phyloP scores from a whole-genome alignment of 106 monocot genomes.

The Vanilla planifolia region DNA sequence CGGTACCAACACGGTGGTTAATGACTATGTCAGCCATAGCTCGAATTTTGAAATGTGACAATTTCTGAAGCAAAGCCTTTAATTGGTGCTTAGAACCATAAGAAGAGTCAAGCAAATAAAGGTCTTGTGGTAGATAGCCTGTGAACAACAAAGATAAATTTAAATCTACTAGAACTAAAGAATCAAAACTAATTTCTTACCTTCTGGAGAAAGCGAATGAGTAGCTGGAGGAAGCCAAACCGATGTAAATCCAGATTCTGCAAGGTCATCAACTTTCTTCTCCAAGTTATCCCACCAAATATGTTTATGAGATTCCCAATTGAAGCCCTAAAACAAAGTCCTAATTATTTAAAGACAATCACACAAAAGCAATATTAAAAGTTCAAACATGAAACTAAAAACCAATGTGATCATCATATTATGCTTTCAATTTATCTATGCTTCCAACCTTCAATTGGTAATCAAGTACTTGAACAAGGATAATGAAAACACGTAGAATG shows the following conservation, averaged over 20 bases:
- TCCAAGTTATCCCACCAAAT: conserved; percentile 68
- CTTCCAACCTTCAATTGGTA: not conserved
- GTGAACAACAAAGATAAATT: conserved; percentile 11
- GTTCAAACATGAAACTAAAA: not conserved
- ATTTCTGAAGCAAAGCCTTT: conserved; percentile 47
- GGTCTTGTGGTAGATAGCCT: conserved; percentile 87
- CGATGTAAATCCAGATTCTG: conserved; percentile 76
- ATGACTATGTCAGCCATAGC: conserved; percentile 93
- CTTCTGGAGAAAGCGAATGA: conserved; percentile 65
- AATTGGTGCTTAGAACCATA: conserved; percentile 58
- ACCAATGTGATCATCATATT: not conserved
- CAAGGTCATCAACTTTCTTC: conserved; percentile 44
- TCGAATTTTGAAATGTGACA: conserved; percentile 54
- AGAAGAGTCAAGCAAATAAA: conserved; percentile 65
- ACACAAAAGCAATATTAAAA: no score
- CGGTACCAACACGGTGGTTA: conserved; percentile 85
- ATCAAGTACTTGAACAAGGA: not conserved
- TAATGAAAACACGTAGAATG: not conserved
- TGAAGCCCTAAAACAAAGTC: conserved; percentile 49
- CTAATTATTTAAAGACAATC: not conserved
- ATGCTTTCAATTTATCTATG: not conserved
- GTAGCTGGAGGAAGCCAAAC: conserved; percentile 78
- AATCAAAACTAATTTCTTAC: conserved; percentile 10
- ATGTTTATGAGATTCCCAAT: conserved; percentile 89
- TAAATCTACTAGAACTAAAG: not conserved